These are phyloP conservation scores for Saksenaea vasiformis DNA, from an alignment of 371 early-diverging fungal species.

Conservation along the genomic window DNA sequence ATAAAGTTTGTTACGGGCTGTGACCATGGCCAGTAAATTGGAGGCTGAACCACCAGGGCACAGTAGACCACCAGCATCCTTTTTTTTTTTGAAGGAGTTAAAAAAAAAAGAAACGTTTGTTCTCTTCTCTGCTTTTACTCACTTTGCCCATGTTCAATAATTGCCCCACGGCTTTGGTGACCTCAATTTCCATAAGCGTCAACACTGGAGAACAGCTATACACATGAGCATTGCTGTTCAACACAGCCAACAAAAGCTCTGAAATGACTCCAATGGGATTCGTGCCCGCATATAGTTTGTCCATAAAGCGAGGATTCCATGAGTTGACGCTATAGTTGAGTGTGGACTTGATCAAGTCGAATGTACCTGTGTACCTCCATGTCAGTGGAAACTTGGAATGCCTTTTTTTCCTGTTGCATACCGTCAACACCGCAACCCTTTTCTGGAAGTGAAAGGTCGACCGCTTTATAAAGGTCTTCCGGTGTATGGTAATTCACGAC, in stretches of 20 bases:
- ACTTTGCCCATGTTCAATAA: slow-evolving; percentile 62
- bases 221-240: slow-evolving; percentile 86
- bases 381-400: neutral
- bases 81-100: slow-evolving; percentile 1
- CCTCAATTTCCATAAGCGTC: slow-evolving; percentile 73
- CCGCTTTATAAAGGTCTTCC: slow-evolving; percentile 47
- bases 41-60: slow-evolving; percentile 84
- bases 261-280: slow-evolving; percentile 80
- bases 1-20: slow-evolving; percentile 72
- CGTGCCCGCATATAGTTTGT: slow-evolving; percentile 84
- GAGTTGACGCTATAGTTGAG: slow-evolving; percentile 62
- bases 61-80: slow-evolving; percentile 67
- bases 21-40: slow-evolving; percentile 80
- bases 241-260: slow-evolving; percentile 73
- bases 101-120: neutral
- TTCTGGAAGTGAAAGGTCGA: slow-evolving; percentile 56
- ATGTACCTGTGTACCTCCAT: slow-evolving; percentile 38
- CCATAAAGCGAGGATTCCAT: slow-evolving; percentile 84
- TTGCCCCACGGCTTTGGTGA: slow-evolving; percentile 57
- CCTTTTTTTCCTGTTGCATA: slow-evolving; percentile 14
- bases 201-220: slow-evolving; percentile 79
- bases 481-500: slow-evolving; percentile 57
- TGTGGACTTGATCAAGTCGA: slow-evolving; percentile 55
- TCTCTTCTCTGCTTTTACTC: neutral
- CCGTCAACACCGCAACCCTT: slow-evolving; percentile 57